Conservation (phyloP, 495 filamentous ascomycete genomes). For the Poronia punctata region DNA sequence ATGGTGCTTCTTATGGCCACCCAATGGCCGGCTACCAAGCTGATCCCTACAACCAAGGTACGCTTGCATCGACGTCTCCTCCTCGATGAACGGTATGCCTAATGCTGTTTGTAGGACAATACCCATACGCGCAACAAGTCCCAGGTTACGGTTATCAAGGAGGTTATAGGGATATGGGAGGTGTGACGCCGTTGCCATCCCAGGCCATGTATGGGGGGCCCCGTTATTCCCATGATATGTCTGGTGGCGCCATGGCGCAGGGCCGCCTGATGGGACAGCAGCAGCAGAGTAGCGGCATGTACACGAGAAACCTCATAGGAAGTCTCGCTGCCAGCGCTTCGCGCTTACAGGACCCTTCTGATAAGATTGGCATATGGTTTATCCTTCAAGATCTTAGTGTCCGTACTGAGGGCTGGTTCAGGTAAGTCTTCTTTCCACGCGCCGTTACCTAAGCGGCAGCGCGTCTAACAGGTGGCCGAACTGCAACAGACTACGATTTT, state of each 20-base stretch:
- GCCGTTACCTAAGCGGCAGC: neutral
- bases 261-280: conserved; percentile 32
- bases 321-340: conserved; percentile 88
- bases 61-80: conserved; percentile 28
- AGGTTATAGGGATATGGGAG: conserved; percentile 22
- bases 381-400: conserved; percentile 94
- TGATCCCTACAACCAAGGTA: conserved; percentile 32
- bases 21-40: conserved; percentile 31
- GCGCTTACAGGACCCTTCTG: conserved; percentile 70
- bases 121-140: conserved; percentile 29
- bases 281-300: conserved; percentile 70
- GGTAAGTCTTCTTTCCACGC: conserved; percentile 60
- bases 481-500: conserved; percentile 43
- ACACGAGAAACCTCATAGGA: conserved; percentile 91
- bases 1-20: conserved; percentile 26
- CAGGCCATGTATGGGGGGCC: conserved; percentile 26
- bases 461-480: neutral
- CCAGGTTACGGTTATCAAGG: conserved; percentile 25
- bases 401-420: conserved; percentile 82
- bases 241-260: conserved; percentile 25
- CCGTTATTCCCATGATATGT: conserved; percentile 26
- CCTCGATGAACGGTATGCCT: conserved; percentile 7
- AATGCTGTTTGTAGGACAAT: conserved; percentile 27
- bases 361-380: conserved; percentile 93
- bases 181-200: conserved; percentile 24